Percentiles rank a stretch among this genome's conserved stretches.
Conservation (phyloP, 768 basidiomycete species). For the Inosperma sp. region DNA sequence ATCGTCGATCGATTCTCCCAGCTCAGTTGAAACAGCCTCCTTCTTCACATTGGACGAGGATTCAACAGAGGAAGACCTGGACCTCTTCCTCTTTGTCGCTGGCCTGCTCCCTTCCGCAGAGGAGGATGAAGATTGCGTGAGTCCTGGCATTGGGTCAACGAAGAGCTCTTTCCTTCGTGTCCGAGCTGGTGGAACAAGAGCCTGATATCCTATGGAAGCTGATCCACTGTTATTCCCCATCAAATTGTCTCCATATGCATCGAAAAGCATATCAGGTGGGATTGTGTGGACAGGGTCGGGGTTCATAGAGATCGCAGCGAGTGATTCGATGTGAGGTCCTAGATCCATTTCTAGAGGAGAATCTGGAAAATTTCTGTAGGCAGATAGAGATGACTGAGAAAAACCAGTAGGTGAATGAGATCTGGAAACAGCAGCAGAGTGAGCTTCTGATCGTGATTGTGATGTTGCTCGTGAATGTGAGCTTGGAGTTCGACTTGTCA, state of each 20-base stretch:
- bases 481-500: conserved; percentile 19
- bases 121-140: background rate
- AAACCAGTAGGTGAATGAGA: background rate
- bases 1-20: background rate
- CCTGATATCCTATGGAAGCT: background rate
- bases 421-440: conserved; percentile 8
- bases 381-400: background rate
- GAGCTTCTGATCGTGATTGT: conserved; percentile 8
- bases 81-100: too few species aligned
- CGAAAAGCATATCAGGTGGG: too few species aligned
- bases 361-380: background rate
- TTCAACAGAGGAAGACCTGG: too few species aligned
- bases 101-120: background rate
- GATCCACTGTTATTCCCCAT: background rate
- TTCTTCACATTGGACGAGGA: too few species aligned
- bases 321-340: background rate
- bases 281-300: too few species aligned
- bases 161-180: conserved; percentile 8
- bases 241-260: too few species aligned
- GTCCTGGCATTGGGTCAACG: background rate
- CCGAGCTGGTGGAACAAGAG: background rate
- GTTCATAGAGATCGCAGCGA: background rate
- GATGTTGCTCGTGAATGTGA: conserved; percentile 23
- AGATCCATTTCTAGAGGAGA: background rate
- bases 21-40: too few species aligned